A percentile compares a stretch with the other conserved stretches of the same genome.
Conservation (phyloP, 495 filamentous ascomycete genomes). For the Hyaloscypha finlandica region DNA sequence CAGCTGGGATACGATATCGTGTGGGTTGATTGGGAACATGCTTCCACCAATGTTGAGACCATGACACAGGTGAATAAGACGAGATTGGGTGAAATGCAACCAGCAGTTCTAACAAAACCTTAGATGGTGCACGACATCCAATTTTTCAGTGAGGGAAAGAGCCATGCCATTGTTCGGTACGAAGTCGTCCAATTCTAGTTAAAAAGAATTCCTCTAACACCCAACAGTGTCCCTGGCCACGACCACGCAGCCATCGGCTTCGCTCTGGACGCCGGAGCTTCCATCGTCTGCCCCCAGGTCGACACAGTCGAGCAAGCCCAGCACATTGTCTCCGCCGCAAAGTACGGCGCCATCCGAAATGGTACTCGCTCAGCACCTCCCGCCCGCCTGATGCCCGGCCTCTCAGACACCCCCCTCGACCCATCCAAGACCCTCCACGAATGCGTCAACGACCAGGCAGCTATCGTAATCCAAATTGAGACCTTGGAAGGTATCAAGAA, state of each 20-base stretch:
- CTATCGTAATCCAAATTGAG: conserved; percentile 52
- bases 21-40: conserved; percentile 51
- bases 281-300: conserved; percentile 47
- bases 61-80: conserved; percentile 38
- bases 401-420: conserved; percentile 37
- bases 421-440: conserved; percentile 35
- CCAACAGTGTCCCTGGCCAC: conserved; percentile 42
- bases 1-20: conserved; percentile 42
- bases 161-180: conserved; percentile 42
- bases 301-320: conserved; percentile 48
- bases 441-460: conserved; percentile 46
- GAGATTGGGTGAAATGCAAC: background rate
- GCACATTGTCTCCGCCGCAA: conserved; percentile 45
- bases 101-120: background rate
- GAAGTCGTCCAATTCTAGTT: background rate
- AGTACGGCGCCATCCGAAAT: conserved; percentile 38
- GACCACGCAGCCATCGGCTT: conserved; percentile 49
- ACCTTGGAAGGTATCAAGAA: conserved; percentile 54
- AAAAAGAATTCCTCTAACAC: background rate
- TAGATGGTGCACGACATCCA: conserved; percentile 45
- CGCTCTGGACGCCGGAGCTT: conserved; percentile 49
- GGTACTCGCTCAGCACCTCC: conserved; percentile 48
- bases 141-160: conserved; percentile 43
- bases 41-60: conserved; percentile 44
- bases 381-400: conserved; percentile 39